Evolutionary conservation across 441 rosid genomes (phyloP).

Genomic region (Arabidopsis hybrid): DNA sequence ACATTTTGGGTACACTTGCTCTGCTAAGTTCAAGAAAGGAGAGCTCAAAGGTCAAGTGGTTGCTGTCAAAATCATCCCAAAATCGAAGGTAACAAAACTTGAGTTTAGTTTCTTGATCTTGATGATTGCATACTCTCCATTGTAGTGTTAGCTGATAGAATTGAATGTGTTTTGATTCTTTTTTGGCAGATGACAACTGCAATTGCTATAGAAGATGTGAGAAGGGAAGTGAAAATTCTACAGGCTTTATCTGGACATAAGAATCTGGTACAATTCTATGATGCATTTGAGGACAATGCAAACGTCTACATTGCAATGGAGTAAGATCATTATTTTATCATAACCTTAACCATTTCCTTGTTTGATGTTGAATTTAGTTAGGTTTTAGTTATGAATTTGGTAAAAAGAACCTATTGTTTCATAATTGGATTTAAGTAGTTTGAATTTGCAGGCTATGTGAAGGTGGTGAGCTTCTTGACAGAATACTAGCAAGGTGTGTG

Average conservation of each 20-base stretch:
- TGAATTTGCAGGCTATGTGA: conserved; percentile 83
- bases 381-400: not conserved
- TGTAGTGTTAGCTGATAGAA: conserved; percentile 14
- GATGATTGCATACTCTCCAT: not conserved
- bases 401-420: not conserved
- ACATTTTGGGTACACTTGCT: conserved; percentile 95
- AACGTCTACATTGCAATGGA: conserved; percentile 77
- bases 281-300: conserved; percentile 69
- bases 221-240: conserved; percentile 80
- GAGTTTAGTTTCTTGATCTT: not conserved
- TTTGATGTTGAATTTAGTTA: conserved; percentile 1
- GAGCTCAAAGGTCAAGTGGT: conserved; percentile 77
- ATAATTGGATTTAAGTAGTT: conserved; percentile 5
- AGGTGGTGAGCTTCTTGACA: conserved; percentile 97
- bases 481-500: conserved; percentile 80
- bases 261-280: conserved; percentile 66
- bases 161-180: conserved; percentile 4
- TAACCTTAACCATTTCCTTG: not conserved
- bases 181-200: conserved; percentile 73
- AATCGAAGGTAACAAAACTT: conserved; percentile 63
- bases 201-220: conserved; percentile 76
- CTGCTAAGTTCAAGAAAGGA: conserved; percentile 86
- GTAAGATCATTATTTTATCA: conserved; percentile 47
- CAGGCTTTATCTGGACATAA: conserved; percentile 70
- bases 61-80: conserved; percentile 92